Base-by-base conservation (phyloP, 164 flowering plant species). In the Stephania yunnanensis region DNA sequence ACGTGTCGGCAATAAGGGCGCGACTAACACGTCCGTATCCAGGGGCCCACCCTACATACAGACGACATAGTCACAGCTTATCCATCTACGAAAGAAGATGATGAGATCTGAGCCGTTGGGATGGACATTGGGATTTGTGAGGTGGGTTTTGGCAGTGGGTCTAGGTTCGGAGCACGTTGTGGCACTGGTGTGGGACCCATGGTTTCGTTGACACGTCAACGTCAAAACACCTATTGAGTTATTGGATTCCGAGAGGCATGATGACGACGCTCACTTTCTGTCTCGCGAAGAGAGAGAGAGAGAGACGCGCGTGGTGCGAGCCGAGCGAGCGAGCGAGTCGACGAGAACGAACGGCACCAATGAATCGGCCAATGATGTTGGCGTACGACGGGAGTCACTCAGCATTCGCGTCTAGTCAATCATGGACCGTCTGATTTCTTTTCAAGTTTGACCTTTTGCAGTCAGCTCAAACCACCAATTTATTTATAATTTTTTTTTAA, bases 1-100 rank as follows among this genome's bases (percentile, higher is more conserved):
- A 19, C 48, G 10, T 70, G 72, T 70, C 72, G 72, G 72, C 55
- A 70, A 70, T 48, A 46, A 70, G 72, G 72, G 20, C 22, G 72
- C 72, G 72, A 70, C 46, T 45, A 66, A 66, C 15, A 25, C 44
- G 69, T 66, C 69, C 69, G 15, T 66, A 29, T 25, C 6, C 4
- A 19, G 69, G 69, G 36, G 13, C 69, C 69, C 69, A 29, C 68
- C 61, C 5, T 11, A 53, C 25, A 61, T n/a, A 61, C 66, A 61
- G 25, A 20, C 7, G n/a, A 61, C 20, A 20, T 61, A 17, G 66
- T 5, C 8, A 61, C 8, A 25, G 66, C 25, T 53, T 4, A 53
- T 53, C 13, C 19, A 53, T 53, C 6, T 4, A 15, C 8, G 20
- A 61, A 5, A 61, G 66, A 25, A 25, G 19, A 11, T 53, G 7